Evolutionary conservation across 2,329 filamentous ascomycete species (phyloP).

Genomic region (Clonostachys sp.): DNA sequence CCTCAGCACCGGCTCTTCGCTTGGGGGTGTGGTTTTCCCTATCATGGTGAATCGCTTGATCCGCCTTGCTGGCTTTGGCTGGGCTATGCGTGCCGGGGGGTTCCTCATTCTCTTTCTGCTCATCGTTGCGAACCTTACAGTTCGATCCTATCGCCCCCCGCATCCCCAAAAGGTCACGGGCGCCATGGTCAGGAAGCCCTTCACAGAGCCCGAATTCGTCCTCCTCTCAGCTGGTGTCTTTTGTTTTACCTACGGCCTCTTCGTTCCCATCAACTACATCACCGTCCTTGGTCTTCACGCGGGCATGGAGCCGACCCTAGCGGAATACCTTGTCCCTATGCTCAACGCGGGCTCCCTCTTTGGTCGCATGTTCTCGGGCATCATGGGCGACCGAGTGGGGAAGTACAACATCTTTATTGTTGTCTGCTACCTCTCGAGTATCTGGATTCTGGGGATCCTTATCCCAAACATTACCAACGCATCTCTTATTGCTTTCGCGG

Average conservation of each 20-base stretch:
- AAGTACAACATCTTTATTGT: slow-evolving; percentile 36
- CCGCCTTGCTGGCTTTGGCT: slow-evolving; percentile 19
- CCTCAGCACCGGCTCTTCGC: slow-evolving; percentile 49
- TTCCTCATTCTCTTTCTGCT: slow-evolving; percentile 28
- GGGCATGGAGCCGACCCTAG: slow-evolving; percentile 18
- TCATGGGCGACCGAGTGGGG: slow-evolving; percentile 26
- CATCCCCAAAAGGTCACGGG: background rate
- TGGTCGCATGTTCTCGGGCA: slow-evolving; percentile 24
- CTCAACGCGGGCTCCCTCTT: slow-evolving; percentile 31
- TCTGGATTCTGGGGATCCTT: slow-evolving; percentile 35
- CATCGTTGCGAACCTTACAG: slow-evolving; percentile 22
- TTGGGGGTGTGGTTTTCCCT: slow-evolving; percentile 45
- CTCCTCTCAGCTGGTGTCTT: slow-evolving; percentile 22
- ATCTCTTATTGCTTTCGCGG: slow-evolving; percentile 27
- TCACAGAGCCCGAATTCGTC: slow-evolving; percentile 20
- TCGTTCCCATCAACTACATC: slow-evolving; percentile 28
- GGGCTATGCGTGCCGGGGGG: slow-evolving; percentile 34
- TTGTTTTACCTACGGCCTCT: slow-evolving; percentile 26
- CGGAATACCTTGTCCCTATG: slow-evolving; percentile 27
- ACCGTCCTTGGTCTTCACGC: slow-evolving; percentile 19
- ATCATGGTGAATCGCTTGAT: slow-evolving; percentile 14
- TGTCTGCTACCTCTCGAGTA: slow-evolving; percentile 33
- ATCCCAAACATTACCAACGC: slow-evolving; percentile 21
- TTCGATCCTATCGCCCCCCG: slow-evolving; percentile 10
- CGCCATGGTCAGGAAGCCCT: slow-evolving; percentile 15